Base-by-base conservation (phyloP, 495 filamentous ascomycete species). In the Aspergillus panamensis region DNA sequence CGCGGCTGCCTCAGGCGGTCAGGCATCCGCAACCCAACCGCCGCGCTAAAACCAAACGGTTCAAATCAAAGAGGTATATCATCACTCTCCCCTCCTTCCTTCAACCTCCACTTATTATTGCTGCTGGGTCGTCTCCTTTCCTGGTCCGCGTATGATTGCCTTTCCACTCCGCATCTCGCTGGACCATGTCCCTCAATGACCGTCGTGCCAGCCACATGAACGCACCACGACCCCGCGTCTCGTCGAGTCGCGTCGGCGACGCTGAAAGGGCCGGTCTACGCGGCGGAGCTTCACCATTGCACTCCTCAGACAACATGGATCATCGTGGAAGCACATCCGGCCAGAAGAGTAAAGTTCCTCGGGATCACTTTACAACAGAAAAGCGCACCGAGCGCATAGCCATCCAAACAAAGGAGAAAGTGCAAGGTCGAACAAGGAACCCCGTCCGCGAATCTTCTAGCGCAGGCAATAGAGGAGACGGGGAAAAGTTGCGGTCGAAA, bases 401-500 rank as follows among this genome's bases (percentile, higher is more conserved):
- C 55, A 70, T 88, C 49, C 86, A 87, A 10, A 86, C 82, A 8
- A 80, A 80, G 60, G 87, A 91, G 59, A 86, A 80, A 43, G 60
- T 86, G 48, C 81, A 84, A 12, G 71, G 81, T 61, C 78, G 85
- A 56, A 80, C 82, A 17, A 80, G 79, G 66, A 91, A 87, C 62
- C 84, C 88, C 7, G 78, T 86, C 51, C 86, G 87, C 68, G 79
- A 83, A 42, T 68, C 80, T 1, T 74, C 69, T 37, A 75, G 64
- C 55, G 70, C 73, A 49, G 62, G 72, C 20, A 80, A 70, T 50
- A 62, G 75, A 49, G 63, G 63, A 57, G 63, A 84, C 67, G 65
- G 73, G 69, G 73, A 82, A 43, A 73, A 69, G 37, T 70, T 61
- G 65, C 72, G 63, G 33, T 71, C 57, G 69, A 82, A 68, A 68